Percentiles rank a stretch among this genome's conserved stretches.
These are phyloP conservation scores for Kazachstania kunashirensis DNA, from an alignment of 805 yeast species.

Conservation along the genomic window DNA sequence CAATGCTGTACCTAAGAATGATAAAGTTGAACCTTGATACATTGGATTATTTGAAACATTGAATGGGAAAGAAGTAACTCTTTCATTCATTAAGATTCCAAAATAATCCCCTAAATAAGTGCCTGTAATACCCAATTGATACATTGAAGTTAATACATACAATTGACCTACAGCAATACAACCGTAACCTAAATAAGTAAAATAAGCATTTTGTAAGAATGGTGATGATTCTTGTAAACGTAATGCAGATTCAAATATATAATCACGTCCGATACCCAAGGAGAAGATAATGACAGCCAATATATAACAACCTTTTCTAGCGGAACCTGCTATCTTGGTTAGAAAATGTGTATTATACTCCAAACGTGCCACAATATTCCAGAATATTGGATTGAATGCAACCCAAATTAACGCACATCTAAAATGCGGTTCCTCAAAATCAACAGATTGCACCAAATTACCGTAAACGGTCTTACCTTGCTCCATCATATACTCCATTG, in stretches of 20 bases:
- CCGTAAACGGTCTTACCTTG: not conserved
- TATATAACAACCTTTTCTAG: conserved; percentile 70
- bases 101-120: conserved; percentile 96
- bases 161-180: conserved; percentile 64
- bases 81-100: conserved; percentile 84
- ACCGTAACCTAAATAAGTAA: conserved; percentile 44
- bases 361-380: conserved; percentile 86
- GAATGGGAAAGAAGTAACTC: conserved; percentile 91
- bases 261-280: conserved; percentile 76
- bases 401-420: conserved; percentile 52
- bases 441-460: conserved; percentile 4
- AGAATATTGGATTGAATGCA: conserved; percentile 86
- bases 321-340: conserved; percentile 66
- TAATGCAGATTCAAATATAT: conserved; percentile 62
- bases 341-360: conserved; percentile 72
- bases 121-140: conserved; percentile 86
- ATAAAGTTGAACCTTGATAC: conserved; percentile 87
- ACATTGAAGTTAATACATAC: conserved; percentile 80
- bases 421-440: conserved; percentile 16
- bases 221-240: conserved; percentile 59
- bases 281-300: conserved; percentile 78
- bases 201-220: conserved; percentile 33
- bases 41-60: conserved; percentile 86
- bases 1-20: conserved; percentile 85
- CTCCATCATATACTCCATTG: not conserved